Conservation (phyloP, 2,329 filamentous ascomycete species). For the Fonsecaea multimorphosa region DNA sequence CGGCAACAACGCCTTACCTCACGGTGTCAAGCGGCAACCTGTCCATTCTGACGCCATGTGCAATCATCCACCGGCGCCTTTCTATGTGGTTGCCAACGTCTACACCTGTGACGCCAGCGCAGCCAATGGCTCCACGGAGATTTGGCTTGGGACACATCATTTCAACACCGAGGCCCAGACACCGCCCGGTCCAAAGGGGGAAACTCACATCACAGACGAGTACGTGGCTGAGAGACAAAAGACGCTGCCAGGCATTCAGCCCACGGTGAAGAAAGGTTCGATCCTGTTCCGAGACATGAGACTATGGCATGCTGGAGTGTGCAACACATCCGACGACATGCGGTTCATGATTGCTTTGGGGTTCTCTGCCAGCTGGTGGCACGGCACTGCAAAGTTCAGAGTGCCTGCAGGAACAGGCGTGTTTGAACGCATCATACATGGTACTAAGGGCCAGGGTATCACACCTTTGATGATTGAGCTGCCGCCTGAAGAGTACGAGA, state of each 20-base stretch:
- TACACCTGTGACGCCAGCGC: conserved; percentile 53
- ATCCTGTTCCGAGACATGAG: conserved; percentile 65
- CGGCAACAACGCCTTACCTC: conserved; percentile 46
- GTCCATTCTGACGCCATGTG: conserved; percentile 53
- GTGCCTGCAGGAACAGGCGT: conserved; percentile 21
- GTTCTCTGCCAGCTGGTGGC: conserved; percentile 34
- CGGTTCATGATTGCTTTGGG: conserved; percentile 59
- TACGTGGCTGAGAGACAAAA: conserved; percentile 44
- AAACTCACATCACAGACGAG: conserved; percentile 43
- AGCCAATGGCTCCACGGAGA: conserved; percentile 57
- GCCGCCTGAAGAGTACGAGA: conserved; percentile 25
- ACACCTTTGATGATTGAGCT: conserved; percentile 26
- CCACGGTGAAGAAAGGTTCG: conserved; percentile 56
- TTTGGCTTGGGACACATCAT: conserved; percentile 58
- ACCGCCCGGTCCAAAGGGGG: conserved; percentile 32
- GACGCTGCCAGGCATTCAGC: conserved; percentile 47
- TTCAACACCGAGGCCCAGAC: conserved; percentile 45
- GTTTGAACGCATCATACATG: conserved; percentile 23
- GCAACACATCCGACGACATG: conserved; percentile 58
- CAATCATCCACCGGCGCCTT: conserved; percentile 52
- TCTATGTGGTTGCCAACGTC: conserved; percentile 57
- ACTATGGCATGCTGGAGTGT: conserved; percentile 69
- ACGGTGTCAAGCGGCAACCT: conserved; percentile 47
- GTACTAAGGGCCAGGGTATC: conserved; percentile 24
- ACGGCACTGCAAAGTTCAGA: conserved; percentile 23